Evolutionary conservation across 768 basidiomycete genomes (phyloP).

Genomic region (Termitomyces sp.): DNA sequence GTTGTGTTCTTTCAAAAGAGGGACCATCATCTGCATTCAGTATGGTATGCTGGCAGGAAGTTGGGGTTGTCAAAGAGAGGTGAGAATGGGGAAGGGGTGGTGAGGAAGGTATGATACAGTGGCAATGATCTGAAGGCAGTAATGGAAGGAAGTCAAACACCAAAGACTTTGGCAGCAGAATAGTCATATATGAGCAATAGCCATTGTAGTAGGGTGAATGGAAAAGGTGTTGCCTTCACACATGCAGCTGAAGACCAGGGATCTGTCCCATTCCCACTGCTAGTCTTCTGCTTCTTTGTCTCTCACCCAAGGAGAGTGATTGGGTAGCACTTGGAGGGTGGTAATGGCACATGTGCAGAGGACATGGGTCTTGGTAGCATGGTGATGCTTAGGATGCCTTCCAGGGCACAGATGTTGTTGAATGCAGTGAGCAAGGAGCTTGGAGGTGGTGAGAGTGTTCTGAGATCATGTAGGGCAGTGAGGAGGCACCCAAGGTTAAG

Average conservation of each 20-base stretch:
- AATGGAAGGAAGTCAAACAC: slow-evolving; percentile 2
- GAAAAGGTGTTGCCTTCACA: slow-evolving; percentile 11
- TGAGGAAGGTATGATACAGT: neutral
- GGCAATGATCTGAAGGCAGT: neutral
- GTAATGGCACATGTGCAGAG: slow-evolving; percentile 11
- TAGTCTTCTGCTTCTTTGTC: neutral
- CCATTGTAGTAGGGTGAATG: slow-evolving; percentile 17
- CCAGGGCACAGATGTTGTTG: slow-evolving; percentile 3
- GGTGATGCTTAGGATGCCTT: slow-evolving; percentile 9
- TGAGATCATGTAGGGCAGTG: neutral
- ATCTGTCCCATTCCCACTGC: slow-evolving; percentile 16
- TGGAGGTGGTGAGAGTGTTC: neutral
- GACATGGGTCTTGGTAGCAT: slow-evolving; percentile 4
- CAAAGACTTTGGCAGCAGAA: slow-evolving; percentile 17
- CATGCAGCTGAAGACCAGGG: slow-evolving; percentile 15
- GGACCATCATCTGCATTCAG: slow-evolving; percentile 3
- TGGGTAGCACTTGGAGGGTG: slow-evolving; percentile 13
- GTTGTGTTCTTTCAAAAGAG: slow-evolving; percentile 6
- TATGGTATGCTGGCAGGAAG: neutral
- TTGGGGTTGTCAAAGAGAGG: neutral
- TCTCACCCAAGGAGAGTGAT: slow-evolving; percentile 13
- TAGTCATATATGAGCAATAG: slow-evolving; percentile 15
- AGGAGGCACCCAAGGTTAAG: slow-evolving; percentile 10
- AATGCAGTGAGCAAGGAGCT: slow-evolving; percentile 8
- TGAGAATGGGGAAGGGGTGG: neutral